Percentiles rank a stretch among this genome's conserved stretches.
These are phyloP conservation scores for Cyamopsis tetragonoloba DNA, from an alignment of 306 rosid species.

Conservation along the genomic window DNA sequence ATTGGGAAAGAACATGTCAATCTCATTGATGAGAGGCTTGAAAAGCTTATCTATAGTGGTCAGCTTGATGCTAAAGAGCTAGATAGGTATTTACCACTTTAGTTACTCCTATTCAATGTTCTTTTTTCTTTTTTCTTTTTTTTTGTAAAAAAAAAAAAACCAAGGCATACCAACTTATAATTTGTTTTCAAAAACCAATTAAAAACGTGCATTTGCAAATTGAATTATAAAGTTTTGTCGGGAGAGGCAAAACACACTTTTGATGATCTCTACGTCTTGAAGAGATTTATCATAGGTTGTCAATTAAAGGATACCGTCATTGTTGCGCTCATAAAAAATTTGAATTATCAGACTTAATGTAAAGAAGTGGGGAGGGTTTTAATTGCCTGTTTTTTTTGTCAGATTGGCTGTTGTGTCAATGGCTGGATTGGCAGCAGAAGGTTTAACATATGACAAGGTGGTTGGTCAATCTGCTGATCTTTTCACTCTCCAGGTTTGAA, in stretches of 20 bases:
- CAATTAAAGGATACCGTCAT: too few species aligned
- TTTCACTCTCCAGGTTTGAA: conserved; percentile 58
- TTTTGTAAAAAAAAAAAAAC: too few species aligned
- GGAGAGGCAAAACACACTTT: too few species aligned
- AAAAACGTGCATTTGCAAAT: conserved; percentile 13
- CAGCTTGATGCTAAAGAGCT: conserved; percentile 88
- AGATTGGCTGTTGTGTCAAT: conserved; percentile 92
- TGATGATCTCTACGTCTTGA: too few species aligned
- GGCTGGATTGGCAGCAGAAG: conserved; percentile 94
- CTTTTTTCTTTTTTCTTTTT: too few species aligned
- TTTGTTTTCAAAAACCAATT: neutral
- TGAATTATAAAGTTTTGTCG: too few species aligned
- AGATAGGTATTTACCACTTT: conserved; percentile 48
- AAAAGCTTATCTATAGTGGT: conserved; percentile 81
- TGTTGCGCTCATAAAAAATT: too few species aligned
- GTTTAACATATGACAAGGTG: conserved; percentile 85
- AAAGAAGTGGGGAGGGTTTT: neutral
- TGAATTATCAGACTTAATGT: neutral
- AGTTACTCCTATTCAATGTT: neutral
- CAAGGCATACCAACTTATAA: neutral
- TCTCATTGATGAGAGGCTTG: conserved; percentile 78
- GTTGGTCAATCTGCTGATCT: conserved; percentile 85
- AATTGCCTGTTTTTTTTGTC: neutral
- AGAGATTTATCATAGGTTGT: too few species aligned
- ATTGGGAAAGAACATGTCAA: conserved; percentile 97